Evolutionary conservation across 441 rosid species (phyloP), one percentile per base, ranked within the genome.

Genomic region (Populus hybrid): DNA sequence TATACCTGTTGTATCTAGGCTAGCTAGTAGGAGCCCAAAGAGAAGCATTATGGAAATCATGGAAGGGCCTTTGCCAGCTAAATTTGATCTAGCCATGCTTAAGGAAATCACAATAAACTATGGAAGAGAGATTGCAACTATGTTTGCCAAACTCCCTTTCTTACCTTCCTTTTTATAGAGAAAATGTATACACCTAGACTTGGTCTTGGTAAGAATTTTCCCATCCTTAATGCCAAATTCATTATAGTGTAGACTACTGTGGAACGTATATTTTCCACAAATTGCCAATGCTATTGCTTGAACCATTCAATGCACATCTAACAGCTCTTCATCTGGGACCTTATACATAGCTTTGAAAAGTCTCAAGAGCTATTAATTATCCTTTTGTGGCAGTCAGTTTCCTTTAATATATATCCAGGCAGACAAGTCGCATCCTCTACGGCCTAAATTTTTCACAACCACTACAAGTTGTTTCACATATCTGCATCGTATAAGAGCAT

Each of bases 21-120:
- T 68, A 26, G 83, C 81, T 8, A 84, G 61, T 16, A 84, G 82
- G 28, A 79, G 63, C 38, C 68, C 81, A 8, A 79, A 18, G 14
- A 82, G 68, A 33, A 82, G 59, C 31, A 74, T 45, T 3, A 28
- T 1, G 7, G 77, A 50, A 35, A 75, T 18, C 65, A 68, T 29
- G 45, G 75, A 70, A 42, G 61, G 64, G 59, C 1, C 1, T 31
- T 9, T 42, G 68, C 31, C 11, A 56, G 64, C 8, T 11, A 40
- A 50, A 11, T 21, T 63, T 5, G 67, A 31, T 23, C 4, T 64
- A 31, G 78, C 80, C 84, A 82, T 82, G 36, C 18, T 45, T 45
- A 61, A 35, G 9, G 28, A 61, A 67, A 50, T 29, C 31, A 29
- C 40, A 14, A 33, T 6, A 8, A 9, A 0, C 12, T 59, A 29